phyloP scores from a whole-genome alignment of 106 monocot genomes.

The Ottelia alismoides region DNA sequence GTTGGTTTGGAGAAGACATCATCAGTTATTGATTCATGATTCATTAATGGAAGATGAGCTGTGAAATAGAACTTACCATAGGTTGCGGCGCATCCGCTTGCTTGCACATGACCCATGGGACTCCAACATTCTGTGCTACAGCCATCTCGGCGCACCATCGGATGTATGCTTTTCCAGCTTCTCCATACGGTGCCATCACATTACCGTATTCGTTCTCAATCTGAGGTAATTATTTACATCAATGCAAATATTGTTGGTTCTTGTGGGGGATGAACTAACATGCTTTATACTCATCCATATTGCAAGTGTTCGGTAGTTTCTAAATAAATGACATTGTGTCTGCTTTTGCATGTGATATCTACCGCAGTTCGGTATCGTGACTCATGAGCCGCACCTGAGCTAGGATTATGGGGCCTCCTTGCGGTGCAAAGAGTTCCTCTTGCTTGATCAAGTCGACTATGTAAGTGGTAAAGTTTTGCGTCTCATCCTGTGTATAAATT shows the following conservation, averaged over 20 bases:
- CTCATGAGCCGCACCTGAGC: constrained; percentile 20
- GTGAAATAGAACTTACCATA: constrained; percentile 11
- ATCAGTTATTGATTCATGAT: background rate
- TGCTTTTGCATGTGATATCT: no score
- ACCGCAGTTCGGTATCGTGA: no score
- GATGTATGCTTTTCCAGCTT: constrained; percentile 20
- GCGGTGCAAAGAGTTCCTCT: constrained; percentile 22
- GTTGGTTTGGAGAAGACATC: background rate
- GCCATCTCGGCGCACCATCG: constrained; percentile 28
- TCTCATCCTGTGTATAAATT: constrained; percentile 20
- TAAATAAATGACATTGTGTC: no score
- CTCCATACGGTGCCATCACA: constrained; percentile 21
- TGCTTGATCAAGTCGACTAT: constrained; percentile 20
- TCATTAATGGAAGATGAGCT: background rate
- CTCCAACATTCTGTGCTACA: constrained; percentile 13
- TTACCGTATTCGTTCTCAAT: constrained; percentile 38
- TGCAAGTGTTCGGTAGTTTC: no score
- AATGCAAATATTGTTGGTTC: no score
- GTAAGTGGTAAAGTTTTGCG: constrained; percentile 22
- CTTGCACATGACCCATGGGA: constrained; percentile 38
- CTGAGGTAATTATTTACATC: no score
- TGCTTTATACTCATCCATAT: no score
- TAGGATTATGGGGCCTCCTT: constrained; percentile 29
- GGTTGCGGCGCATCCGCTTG: constrained; percentile 30
- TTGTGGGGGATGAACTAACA: no score